Evolutionary conservation across 768 basidiomycete species (phyloP).

Genomic region (Russula lepida): DNA sequence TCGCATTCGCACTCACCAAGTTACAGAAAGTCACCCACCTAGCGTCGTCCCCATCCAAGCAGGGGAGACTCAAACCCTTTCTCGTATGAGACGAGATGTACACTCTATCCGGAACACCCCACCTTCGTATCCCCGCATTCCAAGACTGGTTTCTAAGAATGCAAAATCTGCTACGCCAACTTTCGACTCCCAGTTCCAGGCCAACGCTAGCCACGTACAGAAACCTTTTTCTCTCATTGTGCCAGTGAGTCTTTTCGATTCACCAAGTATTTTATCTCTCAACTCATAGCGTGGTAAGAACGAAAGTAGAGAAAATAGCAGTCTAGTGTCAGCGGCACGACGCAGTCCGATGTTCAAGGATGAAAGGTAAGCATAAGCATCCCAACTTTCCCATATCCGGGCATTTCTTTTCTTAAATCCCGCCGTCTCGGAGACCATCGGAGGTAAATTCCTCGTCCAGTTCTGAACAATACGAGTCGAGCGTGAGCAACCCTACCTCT

Average conservation of each 20-base stretch:
- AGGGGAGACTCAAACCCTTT: not conserved
- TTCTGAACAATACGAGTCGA: not conserved
- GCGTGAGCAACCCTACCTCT: not conserved
- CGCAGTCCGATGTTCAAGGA: not conserved
- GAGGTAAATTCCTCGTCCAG: not conserved
- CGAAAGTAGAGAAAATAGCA: not conserved
- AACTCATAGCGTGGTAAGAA: not conserved
- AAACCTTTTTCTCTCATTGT: conserved; percentile 1
- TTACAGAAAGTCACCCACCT: not conserved
- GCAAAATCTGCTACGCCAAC: not conserved
- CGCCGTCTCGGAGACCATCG: not conserved
- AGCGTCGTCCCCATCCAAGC: not conserved
- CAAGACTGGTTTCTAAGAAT: not conserved
- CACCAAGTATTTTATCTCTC: not conserved
- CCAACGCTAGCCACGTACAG: conserved; percentile 11
- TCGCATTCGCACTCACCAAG: not conserved
- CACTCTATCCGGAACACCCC: not conserved
- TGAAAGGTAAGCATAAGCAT: conserved; percentile 1
- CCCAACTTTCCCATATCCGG: not conserved
- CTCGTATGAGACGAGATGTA: not conserved
- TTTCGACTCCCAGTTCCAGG: conserved; percentile 6
- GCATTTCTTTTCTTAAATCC: not conserved
- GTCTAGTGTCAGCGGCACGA: not conserved
- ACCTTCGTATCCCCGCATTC: conserved; percentile 5
- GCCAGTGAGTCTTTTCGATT: not conserved